Evolutionary conservation across 2,329 filamentous ascomycete genomes (phyloP), one percentile per base, ranked within the genome.

Genomic region (Pseudogymnoascus sp.): DNA sequence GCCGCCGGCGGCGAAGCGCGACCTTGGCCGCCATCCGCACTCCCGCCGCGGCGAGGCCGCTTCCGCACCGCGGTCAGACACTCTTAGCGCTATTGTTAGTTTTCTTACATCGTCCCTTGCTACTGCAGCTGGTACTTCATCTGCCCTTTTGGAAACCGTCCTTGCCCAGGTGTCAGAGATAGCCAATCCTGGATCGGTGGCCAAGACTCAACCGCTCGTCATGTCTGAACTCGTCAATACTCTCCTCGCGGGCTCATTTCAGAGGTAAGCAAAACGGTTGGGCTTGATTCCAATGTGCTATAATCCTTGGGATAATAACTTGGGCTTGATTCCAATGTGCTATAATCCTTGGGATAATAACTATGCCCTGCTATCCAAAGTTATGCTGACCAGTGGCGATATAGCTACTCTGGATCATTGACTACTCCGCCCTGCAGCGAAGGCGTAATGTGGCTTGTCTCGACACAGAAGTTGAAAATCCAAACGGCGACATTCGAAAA

Each of bases 361-460:
- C 9, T n/a, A 55, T 33, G 9, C 10, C 9, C 29, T 55, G 5
- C 27, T 15, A 2, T 35, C 48, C 5, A 29, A 55, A 35, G 29
- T 21, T 55, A 33, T 55, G 29, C 76, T 36, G 35, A 31, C 59
- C 65, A 21, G 44, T 41, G 5, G 60, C 29, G n/a, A 59, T 66
- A 48, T 35, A 67, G 77, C 63, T 87, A 87, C 75, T 71, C 72
- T 10, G 84, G 84, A 17, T 85, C 82, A 15, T 75, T 87, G 55
- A 87, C 84, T 41, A 86, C 84, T 0, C 84, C 85, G 17, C 84
- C 84, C 3, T 87, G 84, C 73, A 76, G 76, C 13, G 83, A 86
- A 71, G 79, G 79, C 27, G 74, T 87, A 21, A 75, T 72, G 8
- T 86, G 83, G 77, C 73, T 83, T 58, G 72, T 85, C 42, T 79